Evolutionary conservation across 306 rosid species (phyloP).

Genomic region (Prunus davidiana): DNA sequence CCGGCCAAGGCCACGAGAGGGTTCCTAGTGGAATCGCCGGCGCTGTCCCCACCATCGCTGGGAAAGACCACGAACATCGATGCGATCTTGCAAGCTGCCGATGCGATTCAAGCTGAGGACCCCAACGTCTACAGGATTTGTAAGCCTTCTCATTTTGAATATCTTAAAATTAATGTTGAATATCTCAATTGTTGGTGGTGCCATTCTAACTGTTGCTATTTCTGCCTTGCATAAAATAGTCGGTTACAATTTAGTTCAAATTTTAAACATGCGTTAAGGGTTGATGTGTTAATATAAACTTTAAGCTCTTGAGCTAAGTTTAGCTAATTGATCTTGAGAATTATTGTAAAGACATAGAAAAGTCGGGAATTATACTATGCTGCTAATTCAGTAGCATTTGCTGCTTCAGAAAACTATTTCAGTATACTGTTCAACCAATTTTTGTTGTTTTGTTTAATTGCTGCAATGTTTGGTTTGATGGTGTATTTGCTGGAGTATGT

Average conservation of each 20-base stretch:
- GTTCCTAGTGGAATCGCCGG: slow-evolving; percentile 73
- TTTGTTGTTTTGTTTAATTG: neutral
- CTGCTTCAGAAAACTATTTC: neutral
- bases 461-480: neutral
- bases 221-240: neutral
- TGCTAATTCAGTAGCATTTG: neutral
- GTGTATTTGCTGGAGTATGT: neutral
- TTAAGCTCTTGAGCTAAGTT: slow-evolving; percentile 3
- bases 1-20: slow-evolving; percentile 63
- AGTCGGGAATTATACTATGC: neutral
- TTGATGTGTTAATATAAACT: neutral
- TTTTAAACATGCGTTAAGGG: neutral
- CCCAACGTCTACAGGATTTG: slow-evolving; percentile 76
- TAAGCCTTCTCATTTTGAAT: slow-evolving; percentile 25
- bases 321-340: neutral
- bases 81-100: slow-evolving; percentile 83
- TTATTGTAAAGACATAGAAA: neutral
- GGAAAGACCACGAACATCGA: slow-evolving; percentile 67
- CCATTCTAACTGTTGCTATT: neutral
- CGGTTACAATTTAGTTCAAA: neutral
- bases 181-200: neutral
- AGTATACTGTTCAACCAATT: neutral
- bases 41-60: slow-evolving; percentile 71
- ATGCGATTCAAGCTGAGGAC: slow-evolving; percentile 77
- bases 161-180: neutral